phyloP scores from a whole-genome alignment of 306 rosid genomes.

The Macrotyloma uniflorum region DNA sequence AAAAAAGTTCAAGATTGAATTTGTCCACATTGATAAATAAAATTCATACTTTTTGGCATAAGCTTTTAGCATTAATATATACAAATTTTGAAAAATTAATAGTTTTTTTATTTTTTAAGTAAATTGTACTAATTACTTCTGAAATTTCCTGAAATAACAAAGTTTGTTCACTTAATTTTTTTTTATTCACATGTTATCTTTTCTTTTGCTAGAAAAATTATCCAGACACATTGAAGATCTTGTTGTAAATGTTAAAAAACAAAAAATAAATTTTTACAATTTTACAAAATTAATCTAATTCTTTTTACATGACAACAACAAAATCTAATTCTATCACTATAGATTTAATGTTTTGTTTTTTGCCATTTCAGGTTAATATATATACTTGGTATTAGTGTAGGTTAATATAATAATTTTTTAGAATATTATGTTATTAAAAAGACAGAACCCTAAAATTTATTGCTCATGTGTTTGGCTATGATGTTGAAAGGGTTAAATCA shows the following conservation, averaged over 20 bases:
- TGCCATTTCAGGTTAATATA: neutral
- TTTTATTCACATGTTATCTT: too few relatives aligned
- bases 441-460: neutral
- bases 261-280: too few relatives aligned
- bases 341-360: too few relatives aligned
- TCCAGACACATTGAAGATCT: too few relatives aligned
- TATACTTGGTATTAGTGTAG: neutral
- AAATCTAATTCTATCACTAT: too few relatives aligned
- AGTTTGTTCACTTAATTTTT: too few relatives aligned
- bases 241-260: too few relatives aligned
- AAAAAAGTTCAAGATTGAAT: neutral
- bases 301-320: too few relatives aligned
- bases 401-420: neutral
- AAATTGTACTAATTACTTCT: too few relatives aligned
- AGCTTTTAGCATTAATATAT: neutral
- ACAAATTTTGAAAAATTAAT: neutral
- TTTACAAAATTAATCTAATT: too few relatives aligned
- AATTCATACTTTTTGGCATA: neutral
- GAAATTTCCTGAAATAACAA: too few relatives aligned
- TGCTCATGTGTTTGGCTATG: neutral
- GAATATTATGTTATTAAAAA: neutral
- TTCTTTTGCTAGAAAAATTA: too few relatives aligned
- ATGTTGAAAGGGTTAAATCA: conserved; percentile 6
- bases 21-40: neutral
- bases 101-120: neutral